These are phyloP conservation scores for Apocynum venetum DNA, from an alignment of 257 asterid species.

Conservation along the genomic window DNA sequence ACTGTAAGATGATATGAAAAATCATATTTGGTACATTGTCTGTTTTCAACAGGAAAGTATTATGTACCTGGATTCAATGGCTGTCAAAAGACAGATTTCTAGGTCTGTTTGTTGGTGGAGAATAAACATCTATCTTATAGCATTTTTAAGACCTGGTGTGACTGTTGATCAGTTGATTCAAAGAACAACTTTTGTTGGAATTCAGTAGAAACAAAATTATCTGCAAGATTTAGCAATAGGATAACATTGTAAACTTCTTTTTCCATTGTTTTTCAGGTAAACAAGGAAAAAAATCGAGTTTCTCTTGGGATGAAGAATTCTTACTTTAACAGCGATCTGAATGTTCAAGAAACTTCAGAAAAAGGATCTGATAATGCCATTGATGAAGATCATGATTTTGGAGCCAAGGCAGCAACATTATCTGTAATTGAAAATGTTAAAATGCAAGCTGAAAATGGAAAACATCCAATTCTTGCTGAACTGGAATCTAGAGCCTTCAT, in stretches of 20 bases:
- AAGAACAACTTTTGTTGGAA: neutral
- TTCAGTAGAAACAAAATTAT: neutral
- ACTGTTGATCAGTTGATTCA: neutral
- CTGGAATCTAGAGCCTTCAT: conserved; percentile 73
- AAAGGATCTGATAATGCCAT: conserved; percentile 19
- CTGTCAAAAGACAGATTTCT: too few relatives aligned
- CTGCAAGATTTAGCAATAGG: neutral
- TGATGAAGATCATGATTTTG: conserved; percentile 29
- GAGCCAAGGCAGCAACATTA: conserved; percentile 26
- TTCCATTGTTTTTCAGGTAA: conserved; percentile 50
- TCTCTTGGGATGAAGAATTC: conserved; percentile 91
- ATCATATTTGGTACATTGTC: too few relatives aligned
- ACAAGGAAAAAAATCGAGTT: conserved; percentile 72
- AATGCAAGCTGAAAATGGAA: conserved; percentile 32
- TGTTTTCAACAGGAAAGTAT: too few relatives aligned
- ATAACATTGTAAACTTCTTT: neutral
- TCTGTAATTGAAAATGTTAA: conserved; percentile 19
- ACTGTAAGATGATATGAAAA: too few relatives aligned
- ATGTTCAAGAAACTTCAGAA: conserved; percentile 26
- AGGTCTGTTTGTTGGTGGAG: too few relatives aligned
- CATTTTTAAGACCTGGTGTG: neutral
- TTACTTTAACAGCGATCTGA: conserved; percentile 46
- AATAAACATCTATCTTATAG: too few relatives aligned
- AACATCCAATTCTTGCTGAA: conserved; percentile 43
- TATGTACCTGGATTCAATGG: too few relatives aligned